phyloP scores from a whole-genome alignment of 1,284 basidiomycete genomes.

The Wallemia hederae region DNA sequence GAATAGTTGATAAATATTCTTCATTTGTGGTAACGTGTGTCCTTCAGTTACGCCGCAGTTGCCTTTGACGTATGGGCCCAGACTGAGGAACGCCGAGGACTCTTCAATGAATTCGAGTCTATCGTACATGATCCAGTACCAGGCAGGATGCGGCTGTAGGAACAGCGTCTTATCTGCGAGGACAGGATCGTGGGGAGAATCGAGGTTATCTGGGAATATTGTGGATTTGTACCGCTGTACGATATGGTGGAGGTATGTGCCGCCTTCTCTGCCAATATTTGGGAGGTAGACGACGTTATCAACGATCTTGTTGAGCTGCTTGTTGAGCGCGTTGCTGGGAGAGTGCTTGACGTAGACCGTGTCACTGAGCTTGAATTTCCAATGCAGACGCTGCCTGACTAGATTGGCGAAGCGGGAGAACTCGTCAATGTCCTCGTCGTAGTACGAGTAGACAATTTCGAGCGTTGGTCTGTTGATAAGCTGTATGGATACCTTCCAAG shows the following conservation, averaged over 20 bases:
- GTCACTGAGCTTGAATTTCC: not conserved
- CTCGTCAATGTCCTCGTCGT: not conserved
- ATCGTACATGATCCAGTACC: slow-evolving; percentile 14
- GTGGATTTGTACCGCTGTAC: slow-evolving; percentile 8
- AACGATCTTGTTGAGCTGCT: slow-evolving; percentile 8
- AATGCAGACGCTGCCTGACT: not conserved
- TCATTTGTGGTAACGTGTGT: slow-evolving; percentile 9
- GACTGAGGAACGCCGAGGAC: slow-evolving; percentile 13
- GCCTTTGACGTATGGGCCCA: slow-evolving; percentile 14
- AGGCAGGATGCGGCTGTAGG: slow-evolving; percentile 17
- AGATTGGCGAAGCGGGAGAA: not conserved
- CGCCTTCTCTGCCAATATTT: slow-evolving; percentile 15
- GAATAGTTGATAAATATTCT: slow-evolving; percentile 11
- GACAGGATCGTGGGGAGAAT: slow-evolving; percentile 3
- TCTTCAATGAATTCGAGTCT: slow-evolving; percentile 10
- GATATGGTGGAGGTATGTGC: slow-evolving; percentile 14
- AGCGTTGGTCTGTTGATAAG: not conserved
- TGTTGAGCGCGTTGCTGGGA: not conserved
- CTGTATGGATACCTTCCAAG: not conserved
- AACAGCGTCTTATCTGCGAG: slow-evolving; percentile 15
- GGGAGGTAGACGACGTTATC: slow-evolving; percentile 12
- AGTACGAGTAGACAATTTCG: not conserved
- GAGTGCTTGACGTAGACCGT: not conserved
- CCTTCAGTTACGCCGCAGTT: slow-evolving; percentile 10
- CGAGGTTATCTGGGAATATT: not conserved